Conservation (phyloP, 768 basidiomycete species). For the Rhodotorula toruloides region DNA sequence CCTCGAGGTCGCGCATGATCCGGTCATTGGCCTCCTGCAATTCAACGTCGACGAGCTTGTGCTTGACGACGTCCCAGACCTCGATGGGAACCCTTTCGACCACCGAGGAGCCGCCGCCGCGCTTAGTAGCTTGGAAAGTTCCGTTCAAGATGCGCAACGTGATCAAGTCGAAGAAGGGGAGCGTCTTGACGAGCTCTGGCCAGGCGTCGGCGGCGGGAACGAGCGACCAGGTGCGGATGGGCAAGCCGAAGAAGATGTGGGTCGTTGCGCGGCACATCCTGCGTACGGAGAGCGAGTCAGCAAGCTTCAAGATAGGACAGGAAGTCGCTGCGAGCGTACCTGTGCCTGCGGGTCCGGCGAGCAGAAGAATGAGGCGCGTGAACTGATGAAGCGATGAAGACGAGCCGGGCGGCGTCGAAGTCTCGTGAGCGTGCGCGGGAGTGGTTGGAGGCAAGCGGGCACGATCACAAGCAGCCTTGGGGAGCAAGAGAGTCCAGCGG, state of each 20-base stretch:
- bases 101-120: not conserved
- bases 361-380: no score
- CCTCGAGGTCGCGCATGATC: not conserved
- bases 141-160: not conserved
- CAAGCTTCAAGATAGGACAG: not conserved
- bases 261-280: not conserved
- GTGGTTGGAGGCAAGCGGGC: no score
- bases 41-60: slow-evolving; percentile 1
- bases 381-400: no score
- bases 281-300: not conserved
- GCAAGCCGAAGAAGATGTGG: not conserved
- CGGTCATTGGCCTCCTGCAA: not conserved
- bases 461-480: no score
- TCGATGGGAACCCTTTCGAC: not conserved
- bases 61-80: slow-evolving; percentile 1
- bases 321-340: no score
- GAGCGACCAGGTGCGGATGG: not conserved
- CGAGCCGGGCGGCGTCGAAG: no score
- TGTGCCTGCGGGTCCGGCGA: no score
- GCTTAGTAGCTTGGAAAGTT: not conserved
- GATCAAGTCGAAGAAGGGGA: not conserved
- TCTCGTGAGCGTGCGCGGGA: no score
- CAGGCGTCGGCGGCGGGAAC: not conserved
- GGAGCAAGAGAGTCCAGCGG: no score
- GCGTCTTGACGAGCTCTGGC: not conserved